These are phyloP conservation scores for Aureobasidium sp. DNA, from an alignment of 2,329 filamentous ascomycete species.

Conservation along the genomic window DNA sequence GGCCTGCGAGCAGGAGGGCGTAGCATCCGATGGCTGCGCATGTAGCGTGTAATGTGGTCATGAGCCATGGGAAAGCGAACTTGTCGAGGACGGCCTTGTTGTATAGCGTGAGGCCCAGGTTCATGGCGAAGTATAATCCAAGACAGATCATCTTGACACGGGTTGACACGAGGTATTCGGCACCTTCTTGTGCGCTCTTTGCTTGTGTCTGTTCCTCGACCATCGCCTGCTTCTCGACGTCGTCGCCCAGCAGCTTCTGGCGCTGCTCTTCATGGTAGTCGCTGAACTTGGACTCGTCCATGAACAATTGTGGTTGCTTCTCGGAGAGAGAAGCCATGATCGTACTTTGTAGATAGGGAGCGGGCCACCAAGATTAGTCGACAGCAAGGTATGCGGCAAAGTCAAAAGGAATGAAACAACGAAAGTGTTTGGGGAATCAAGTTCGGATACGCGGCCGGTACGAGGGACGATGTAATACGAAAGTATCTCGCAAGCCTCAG, in stretches of 20 bases:
- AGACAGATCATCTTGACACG: conserved; percentile 15
- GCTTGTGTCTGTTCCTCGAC: neutral
- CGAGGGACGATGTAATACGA: conserved; percentile 1
- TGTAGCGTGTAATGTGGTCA: conserved; percentile 53
- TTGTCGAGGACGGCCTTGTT: conserved; percentile 49
- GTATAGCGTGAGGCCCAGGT: conserved; percentile 48
- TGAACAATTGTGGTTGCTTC: neutral
- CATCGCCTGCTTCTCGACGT: conserved; percentile 10
- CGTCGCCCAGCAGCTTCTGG: conserved; percentile 6
- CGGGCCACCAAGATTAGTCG: neutral
- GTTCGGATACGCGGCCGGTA: neutral
- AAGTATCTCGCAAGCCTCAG: conserved; percentile 3
- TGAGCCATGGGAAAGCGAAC: conserved; percentile 55
- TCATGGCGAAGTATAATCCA: conserved; percentile 44
- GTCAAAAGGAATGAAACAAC: neutral
- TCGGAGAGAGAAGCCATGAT: conserved; percentile 4
- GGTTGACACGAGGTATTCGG: conserved; percentile 16
- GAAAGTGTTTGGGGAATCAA: neutral
- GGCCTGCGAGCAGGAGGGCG: conserved; percentile 40
- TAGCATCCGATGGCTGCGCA: conserved; percentile 53
- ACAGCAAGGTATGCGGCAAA: neutral
- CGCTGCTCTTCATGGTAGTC: neutral
- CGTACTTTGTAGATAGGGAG: neutral
- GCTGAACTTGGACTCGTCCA: conserved; percentile 9
- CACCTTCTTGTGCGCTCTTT: conserved; percentile 12